Evolutionary conservation across 2,329 filamentous ascomycete species (phyloP), one percentile per base, ranked within the genome.

Genomic region (Podosphaera xanthii): DNA sequence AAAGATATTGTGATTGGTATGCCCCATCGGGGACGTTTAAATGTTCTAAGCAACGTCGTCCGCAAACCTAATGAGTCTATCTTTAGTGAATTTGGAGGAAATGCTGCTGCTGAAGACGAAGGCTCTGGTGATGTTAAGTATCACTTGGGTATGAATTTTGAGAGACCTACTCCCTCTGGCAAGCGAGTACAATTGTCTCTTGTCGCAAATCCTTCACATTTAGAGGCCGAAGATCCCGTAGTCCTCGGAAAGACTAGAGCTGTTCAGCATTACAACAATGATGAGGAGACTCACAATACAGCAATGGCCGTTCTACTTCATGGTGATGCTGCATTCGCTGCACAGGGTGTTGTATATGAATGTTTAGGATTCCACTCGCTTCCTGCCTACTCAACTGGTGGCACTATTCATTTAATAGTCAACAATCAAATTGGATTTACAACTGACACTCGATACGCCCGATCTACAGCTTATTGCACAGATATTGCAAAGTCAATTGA

Each of bases 351-450:
- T 62, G 92, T 98, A 63, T 98, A 98, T 73, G 92, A 98, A 74
- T 97, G 90, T 68, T 86, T 98, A 73, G 92, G 92, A 63, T 96
- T 98, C 82, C 86, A 95, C 75, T 86, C 88, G 58, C 82, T 98
- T 44, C 92, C 92, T 36, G 87, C 86, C 65, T 98, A 96, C 76
- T 95, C 94, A 56, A 97, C 92, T 59, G 92, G 92, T 67, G 92
- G 92, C 70, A 98, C 92, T 60, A 87, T 98, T 67, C 92, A 98
- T 74, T 78, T 98, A 64, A 83, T 98, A 61, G 91, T 97, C 66
- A 98, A 98, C 82, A 98, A 98, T 80, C 92, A 98, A 78, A 98
- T 98, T 71, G 92, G 92, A 72, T 98, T 98, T 78, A 98, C 92
- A 59, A 98, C 92, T 31, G 92, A 98, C 70, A 92, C 92, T 65